Evolutionary conservation across 257 asterid species (phyloP).

Genomic region (Capsicum pubescens): DNA sequence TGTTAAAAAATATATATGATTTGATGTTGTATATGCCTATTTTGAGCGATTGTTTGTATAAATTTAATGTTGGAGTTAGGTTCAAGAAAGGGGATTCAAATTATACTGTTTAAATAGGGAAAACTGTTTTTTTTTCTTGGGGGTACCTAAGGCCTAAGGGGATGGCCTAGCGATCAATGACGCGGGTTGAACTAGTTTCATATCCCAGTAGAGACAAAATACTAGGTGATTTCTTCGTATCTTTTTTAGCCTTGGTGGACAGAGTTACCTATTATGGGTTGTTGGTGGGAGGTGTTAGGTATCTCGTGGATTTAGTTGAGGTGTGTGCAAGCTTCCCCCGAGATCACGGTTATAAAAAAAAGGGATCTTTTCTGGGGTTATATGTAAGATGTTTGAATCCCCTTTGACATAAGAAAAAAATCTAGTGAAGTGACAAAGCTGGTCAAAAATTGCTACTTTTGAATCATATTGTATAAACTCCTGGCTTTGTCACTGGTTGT

Average conservation of each 20-base stretch:
- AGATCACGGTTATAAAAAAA: too few relatives aligned
- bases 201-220: too few relatives aligned
- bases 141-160: too few relatives aligned
- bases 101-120: neutral
- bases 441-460: neutral
- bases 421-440: neutral
- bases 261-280: too few relatives aligned
- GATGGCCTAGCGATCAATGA: too few relatives aligned
- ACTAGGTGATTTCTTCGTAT: too few relatives aligned
- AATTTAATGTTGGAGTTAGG: neutral
- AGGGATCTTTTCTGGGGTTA: neutral
- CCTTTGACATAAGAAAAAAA: neutral
- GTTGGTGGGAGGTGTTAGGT: too few relatives aligned
- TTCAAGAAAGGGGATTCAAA: neutral
- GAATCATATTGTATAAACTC: neutral
- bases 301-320: too few relatives aligned
- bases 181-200: too few relatives aligned
- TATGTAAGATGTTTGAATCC: neutral
- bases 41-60: neutral
- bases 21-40: neutral
- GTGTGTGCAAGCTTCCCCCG: too few relatives aligned
- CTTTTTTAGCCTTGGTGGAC: too few relatives aligned
- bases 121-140: too few relatives aligned
- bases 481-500: neutral
- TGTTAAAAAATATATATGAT: neutral